phyloP scores from a whole-genome alignment of 805 yeast species.

The Candida chauliodis region DNA sequence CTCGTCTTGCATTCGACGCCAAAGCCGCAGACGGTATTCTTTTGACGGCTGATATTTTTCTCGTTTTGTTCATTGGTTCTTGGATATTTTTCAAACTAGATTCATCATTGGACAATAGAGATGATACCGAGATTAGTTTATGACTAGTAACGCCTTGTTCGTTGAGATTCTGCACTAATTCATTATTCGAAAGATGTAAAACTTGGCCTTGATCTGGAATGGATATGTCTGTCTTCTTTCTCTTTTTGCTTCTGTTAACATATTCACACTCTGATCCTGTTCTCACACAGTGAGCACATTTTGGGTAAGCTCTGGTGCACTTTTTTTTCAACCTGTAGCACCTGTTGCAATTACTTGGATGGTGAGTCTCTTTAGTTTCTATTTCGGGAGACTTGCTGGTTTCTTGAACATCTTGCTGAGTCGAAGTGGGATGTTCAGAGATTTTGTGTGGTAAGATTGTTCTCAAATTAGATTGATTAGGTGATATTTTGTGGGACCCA shows the following conservation, averaged over 20 bases:
- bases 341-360: constrained; percentile 35
- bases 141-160: constrained; percentile 14
- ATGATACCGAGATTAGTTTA: constrained; percentile 21
- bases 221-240: constrained; percentile 11
- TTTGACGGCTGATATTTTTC: not conserved
- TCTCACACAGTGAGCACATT: constrained; percentile 34
- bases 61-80: not conserved
- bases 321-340: constrained; percentile 42
- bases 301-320: constrained; percentile 37
- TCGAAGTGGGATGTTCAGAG: not conserved
- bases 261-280: constrained; percentile 36
- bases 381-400: constrained; percentile 3
- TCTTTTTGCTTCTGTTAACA: constrained; percentile 25
- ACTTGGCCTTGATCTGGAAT: constrained; percentile 1
- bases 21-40: constrained; percentile 7
- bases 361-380: constrained; percentile 20
- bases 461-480: constrained; percentile 18
- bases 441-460: constrained; percentile 1
- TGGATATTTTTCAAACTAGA: not conserved
- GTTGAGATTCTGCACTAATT: constrained; percentile 1
- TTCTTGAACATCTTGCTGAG: not conserved
- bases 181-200: not conserved
- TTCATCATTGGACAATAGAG: constrained; percentile 17
- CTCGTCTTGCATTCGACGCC: constrained; percentile 8
- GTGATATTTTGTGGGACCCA: constrained; percentile 9